These are phyloP conservation scores for Fraxinus quadrangulata DNA, from an alignment of 257 asterid species.

Conservation along the genomic window DNA sequence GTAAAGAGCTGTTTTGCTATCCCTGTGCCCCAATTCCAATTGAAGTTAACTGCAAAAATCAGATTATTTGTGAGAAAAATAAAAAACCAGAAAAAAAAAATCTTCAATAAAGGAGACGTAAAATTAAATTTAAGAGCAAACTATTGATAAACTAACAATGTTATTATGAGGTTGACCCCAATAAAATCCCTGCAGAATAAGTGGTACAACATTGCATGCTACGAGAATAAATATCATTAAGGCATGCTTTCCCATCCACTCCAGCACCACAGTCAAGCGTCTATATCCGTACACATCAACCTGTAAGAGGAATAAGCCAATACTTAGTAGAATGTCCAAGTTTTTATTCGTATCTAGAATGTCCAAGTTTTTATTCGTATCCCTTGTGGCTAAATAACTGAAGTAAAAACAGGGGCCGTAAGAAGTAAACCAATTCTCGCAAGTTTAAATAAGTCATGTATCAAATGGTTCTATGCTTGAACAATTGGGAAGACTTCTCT, in stretches of 20 bases:
- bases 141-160: constrained; percentile 36
- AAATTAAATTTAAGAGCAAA: not conserved
- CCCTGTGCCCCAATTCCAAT: constrained; percentile 5
- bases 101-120: not conserved
- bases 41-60: not conserved
- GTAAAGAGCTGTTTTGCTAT: not conserved
- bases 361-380: not conserved
- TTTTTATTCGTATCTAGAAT: not conserved
- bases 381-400: not conserved
- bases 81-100: not conserved
- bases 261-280: constrained; percentile 39
- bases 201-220: constrained; percentile 63
- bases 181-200: constrained; percentile 59
- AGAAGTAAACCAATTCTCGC: not conserved
- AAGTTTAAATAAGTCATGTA: not conserved
- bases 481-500: constrained; percentile 5
- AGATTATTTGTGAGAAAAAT: not conserved
- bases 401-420: not conserved
- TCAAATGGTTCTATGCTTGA: not conserved
- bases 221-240: constrained; percentile 53
- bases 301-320: constrained; percentile 28
- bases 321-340: constrained; percentile 15
- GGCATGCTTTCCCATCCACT: constrained; percentile 68
- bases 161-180: constrained; percentile 57
- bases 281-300: constrained; percentile 55